Conservation (phyloP, 257 asterid species). For the Schizonepeta tenuifolia region DNA sequence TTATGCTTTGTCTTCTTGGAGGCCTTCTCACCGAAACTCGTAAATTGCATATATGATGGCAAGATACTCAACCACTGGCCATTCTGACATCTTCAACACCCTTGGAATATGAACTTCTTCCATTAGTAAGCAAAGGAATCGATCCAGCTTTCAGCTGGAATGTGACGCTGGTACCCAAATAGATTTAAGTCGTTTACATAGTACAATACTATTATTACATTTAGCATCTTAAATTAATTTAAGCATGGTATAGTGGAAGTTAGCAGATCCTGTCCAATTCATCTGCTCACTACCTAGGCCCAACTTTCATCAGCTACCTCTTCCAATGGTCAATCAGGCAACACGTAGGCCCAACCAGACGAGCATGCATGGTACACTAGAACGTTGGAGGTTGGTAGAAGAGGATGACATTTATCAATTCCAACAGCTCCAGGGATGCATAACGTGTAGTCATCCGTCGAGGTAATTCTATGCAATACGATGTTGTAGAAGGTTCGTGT, state of each 20-base stretch:
- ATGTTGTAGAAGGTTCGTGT: not conserved
- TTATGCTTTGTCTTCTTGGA: constrained; percentile 50
- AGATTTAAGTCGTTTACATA: not conserved
- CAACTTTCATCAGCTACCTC: not conserved
- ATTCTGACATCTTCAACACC: constrained; percentile 12
- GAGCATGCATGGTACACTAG: constrained; percentile 11
- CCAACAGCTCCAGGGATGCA: not conserved
- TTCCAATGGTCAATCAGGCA: not conserved
- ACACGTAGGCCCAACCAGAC: not conserved
- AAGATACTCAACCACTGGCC: constrained; percentile 13
- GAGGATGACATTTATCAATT: not conserved
- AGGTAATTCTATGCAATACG: not conserved
- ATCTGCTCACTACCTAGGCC: not conserved
- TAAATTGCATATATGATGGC: not conserved
- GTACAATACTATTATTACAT: not conserved
- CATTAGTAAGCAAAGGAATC: constrained; percentile 12
- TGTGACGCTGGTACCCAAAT: not conserved
- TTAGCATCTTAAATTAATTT: constrained; percentile 6
- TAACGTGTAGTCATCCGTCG: not conserved
- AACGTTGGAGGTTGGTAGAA: not conserved
- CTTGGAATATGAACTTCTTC: not conserved
- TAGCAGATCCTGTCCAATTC: constrained; percentile 4
- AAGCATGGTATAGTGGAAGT: not conserved
- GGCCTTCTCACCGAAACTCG: constrained; percentile 30
- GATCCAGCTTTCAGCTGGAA: constrained; percentile 5